Base-by-base conservation (phyloP, 768 basidiomycete species). In the Suillus bovinus region DNA sequence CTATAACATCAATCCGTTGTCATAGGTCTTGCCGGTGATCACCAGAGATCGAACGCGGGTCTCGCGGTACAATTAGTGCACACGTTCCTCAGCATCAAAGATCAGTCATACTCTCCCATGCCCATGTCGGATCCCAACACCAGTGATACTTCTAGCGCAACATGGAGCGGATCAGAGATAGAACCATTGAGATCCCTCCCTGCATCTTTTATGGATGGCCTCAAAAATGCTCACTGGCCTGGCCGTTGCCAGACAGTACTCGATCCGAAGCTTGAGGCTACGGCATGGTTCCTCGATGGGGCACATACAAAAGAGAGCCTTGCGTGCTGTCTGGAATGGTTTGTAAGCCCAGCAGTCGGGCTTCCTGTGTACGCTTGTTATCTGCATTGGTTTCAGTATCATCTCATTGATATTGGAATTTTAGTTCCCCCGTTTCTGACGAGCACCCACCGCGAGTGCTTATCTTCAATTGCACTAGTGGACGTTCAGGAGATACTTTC, bases 231-330 rank as follows among this genome's bases (percentile, higher is more conserved):
- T 4, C 84, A 79, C 63, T 99, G 97, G 96, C 96, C 97, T 11
- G 97, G 96, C 14, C 86, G 97, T 50, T 99, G 97, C 72, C 97
- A 99, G 76, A 84, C 83, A 10, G 85, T 96, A 14, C 54, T 61
- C 11, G 94, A 96, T 69, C 87, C 87, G 1, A 70, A 66, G 17
- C 71, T 83, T 42, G 56, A 74, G 2, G 69, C 74, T 17, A 80
- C 84, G 8, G 90, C 84, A 3, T 99, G 97, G 97, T 93, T 88
- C 74, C 78, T 99, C 14, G 97, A 99, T 71, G 97, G 97, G 1
- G 96, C 97, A 13, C 97, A 99, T 73, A 99, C 97, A 0, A 76
- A 84, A 14, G 97, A 99, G 71, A 97, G 94, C 69, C 79, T 99
- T 33, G 81, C 84, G 49, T 94, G 86, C 63, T 96, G 96, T 67